Conservation (phyloP, 306 rosid genomes). For the Vachellia pachyceras region DNA sequence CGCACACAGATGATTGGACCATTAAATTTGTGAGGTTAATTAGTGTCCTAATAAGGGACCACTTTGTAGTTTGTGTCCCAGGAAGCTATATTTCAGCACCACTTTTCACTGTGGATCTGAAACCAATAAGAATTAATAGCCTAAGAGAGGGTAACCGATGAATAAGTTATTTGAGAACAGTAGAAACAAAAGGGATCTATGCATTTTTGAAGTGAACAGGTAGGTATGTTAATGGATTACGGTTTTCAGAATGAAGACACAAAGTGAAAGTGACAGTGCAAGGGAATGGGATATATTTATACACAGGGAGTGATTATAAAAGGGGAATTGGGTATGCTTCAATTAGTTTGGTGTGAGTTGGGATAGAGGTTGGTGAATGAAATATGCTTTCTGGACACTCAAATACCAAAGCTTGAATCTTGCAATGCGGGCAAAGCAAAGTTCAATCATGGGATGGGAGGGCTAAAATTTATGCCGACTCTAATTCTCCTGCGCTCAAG, state of each 20-base stretch:
- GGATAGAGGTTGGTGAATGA: not conserved
- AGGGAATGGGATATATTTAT: not conserved
- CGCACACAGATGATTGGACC: not conserved
- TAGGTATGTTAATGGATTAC: not conserved
- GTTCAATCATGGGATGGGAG: not conserved
- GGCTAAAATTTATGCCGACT: not conserved
- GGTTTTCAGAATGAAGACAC: not conserved
- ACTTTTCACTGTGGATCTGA: not conserved
- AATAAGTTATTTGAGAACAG: not conserved
- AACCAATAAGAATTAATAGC: not conserved
- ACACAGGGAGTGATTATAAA: not conserved
- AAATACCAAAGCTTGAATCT: not conserved
- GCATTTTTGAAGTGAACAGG: not conserved
- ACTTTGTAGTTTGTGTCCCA: not conserved
- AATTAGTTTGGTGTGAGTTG: not conserved
- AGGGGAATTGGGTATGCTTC: not conserved
- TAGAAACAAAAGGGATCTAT: not conserved
- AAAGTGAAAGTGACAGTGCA: not conserved
- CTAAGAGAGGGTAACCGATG: not conserved
- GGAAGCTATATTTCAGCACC: not conserved
- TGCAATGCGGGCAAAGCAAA: not conserved
- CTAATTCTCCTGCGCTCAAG: not conserved
- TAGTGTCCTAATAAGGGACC: not conserved
- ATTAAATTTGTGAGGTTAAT: not conserved
- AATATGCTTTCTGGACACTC: not conserved